phyloP scores from a whole-genome alignment of 495 filamentous ascomycete species.

The Hypomontagnella monticulosa region DNA sequence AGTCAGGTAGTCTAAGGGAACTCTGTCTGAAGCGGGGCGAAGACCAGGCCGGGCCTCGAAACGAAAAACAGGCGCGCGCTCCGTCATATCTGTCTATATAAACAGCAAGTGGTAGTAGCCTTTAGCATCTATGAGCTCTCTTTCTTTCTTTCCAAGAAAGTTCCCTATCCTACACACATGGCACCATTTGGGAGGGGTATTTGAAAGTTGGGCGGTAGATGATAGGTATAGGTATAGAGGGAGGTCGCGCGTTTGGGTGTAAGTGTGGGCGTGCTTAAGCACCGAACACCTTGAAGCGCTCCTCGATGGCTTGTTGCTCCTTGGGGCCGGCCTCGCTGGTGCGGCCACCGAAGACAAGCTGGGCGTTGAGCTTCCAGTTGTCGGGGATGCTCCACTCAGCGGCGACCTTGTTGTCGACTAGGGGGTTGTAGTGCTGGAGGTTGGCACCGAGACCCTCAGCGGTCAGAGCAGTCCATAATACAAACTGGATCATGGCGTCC shows the following conservation, averaged over 20 bases:
- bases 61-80: slow-evolving; percentile 2
- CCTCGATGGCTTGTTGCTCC: slow-evolving; percentile 63
- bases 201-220: not conserved
- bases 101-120: not conserved
- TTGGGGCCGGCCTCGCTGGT: slow-evolving; percentile 62
- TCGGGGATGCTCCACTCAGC: slow-evolving; percentile 66
- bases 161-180: slow-evolving; percentile 2
- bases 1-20: slow-evolving; percentile 28
- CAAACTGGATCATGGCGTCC: slow-evolving; percentile 73
- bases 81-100: slow-evolving; percentile 21
- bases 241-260: not conserved
- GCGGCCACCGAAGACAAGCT: slow-evolving; percentile 70
- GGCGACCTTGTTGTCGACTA: slow-evolving; percentile 67
- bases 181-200: slow-evolving; percentile 7
- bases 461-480: slow-evolving; percentile 72
- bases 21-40: slow-evolving; percentile 5
- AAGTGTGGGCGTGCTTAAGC: slow-evolving; percentile 47
- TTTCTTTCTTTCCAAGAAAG: slow-evolving; percentile 14
- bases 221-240: not conserved
- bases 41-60: not conserved
- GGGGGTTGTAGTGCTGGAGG: slow-evolving; percentile 79
- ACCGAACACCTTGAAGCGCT: slow-evolving; percentile 60
- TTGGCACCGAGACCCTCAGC: slow-evolving; percentile 76
- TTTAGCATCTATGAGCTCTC: slow-evolving; percentile 17
- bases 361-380: slow-evolving; percentile 68